Evolutionary conservation across 108 stramenopile species (phyloP).

Genomic region (Cyclotella atomus): DNA sequence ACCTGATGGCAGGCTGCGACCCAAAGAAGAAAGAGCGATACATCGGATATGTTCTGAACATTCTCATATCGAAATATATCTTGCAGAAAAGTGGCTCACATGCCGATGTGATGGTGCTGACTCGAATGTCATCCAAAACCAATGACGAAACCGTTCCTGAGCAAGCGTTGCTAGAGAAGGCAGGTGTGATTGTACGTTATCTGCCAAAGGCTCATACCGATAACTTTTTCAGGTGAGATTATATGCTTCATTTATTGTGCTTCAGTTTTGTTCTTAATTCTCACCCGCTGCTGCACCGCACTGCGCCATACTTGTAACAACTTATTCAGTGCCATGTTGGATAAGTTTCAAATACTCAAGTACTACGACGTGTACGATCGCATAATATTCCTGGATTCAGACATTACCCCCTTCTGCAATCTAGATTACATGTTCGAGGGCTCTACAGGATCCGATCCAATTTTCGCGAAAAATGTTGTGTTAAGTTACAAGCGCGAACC

Average conservation of each 20-base stretch:
- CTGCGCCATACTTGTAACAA: too few relatives aligned
- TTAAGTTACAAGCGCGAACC: constrained; percentile 47
- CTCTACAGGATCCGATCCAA: constrained; percentile 27
- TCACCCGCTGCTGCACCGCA: too few relatives aligned
- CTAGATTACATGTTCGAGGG: constrained; percentile 66
- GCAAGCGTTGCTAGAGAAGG: constrained; percentile 31
- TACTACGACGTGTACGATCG: constrained; percentile 56
- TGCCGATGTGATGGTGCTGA: constrained; percentile 48
- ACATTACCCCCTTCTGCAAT: constrained; percentile 67
- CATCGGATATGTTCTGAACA: constrained; percentile 48
- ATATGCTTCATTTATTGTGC: too few relatives aligned
- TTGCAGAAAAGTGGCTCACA: constrained; percentile 39
- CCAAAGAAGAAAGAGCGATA: constrained; percentile 18
- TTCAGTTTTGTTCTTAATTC: too few relatives aligned
- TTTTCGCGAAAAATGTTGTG: constrained; percentile 53
- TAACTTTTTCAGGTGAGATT: too few relatives aligned
- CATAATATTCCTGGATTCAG: constrained; percentile 72
- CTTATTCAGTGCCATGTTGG: constrained; percentile 42
- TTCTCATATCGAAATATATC: constrained; percentile 45
- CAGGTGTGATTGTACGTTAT: constrained; percentile 40
- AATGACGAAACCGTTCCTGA: constrained; percentile 34
- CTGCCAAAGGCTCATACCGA: constrained; percentile 30
- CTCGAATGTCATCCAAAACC: constrained; percentile 44
- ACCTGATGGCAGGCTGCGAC: constrained; percentile 48
- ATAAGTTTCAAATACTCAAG: constrained; percentile 66